Base-by-base conservation (phyloP, 345 rosid genomes). In the Kandelia obovata region DNA sequence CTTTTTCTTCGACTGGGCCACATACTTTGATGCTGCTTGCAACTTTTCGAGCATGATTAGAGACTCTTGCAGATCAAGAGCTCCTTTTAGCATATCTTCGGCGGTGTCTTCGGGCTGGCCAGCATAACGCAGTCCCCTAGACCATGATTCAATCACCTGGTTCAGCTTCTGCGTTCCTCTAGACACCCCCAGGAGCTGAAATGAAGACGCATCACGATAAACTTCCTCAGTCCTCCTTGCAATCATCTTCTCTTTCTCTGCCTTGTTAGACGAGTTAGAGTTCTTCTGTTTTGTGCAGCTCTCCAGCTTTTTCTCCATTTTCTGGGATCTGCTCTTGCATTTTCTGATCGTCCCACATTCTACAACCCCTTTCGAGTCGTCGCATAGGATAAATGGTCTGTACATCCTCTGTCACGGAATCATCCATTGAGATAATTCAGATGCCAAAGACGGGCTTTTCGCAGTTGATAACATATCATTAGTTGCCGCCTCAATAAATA, bases 51-150 rank as follows among this genome's bases (percentile, higher is more conserved):
- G 83, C 96, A 88, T 78, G 67, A 73, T 75, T 78, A 92, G 66
- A 49, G 97, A 95, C 75, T 92, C 96, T 70, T 92, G 96, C 74
- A 92, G 84, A 73, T 90, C 93, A 68, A 90, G 87, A 51, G 97
- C 93, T 63, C 96, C 99, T 79, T 87, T 81, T 73, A 88, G 65
- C 86, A 92, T 70, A 67, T 85, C 92, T 66, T 83, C 86, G 0
- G 96, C 94, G 20, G 88, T 74, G 69, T 85, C 91, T 71, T 81
- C 86, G 46, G 90, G 80, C 71, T 62, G 80, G 10, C 75, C 77
- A 20, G 84, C 88, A 32, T 53, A 66, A 57, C 68, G 75, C 6
- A 58, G 53, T 53, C 86, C 84, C 64, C 79, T 86, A 25, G 92
- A 87, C 88, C 84, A 91, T 0, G 92, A 81, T 11, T 85, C 89